These are phyloP conservation scores for Neurospora sp. DNA, from an alignment of 495 filamentous ascomycete genomes.

Conservation along the genomic window DNA sequence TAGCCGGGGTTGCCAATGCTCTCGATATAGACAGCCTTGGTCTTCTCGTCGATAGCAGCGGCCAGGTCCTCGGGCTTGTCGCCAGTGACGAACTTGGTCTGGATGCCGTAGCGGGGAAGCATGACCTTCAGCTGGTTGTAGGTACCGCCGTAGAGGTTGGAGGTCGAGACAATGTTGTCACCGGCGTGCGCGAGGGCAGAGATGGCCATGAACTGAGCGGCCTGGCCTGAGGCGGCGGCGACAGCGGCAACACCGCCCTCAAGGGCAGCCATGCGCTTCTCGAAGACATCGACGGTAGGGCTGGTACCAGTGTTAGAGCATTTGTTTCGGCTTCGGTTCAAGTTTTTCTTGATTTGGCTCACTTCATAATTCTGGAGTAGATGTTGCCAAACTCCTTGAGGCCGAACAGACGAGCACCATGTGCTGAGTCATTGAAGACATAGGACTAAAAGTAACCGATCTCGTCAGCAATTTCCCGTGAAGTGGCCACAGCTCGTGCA, in stretches of 20 bases:
- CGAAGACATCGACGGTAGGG: slow-evolving; percentile 96
- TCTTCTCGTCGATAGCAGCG: slow-evolving; percentile 84
- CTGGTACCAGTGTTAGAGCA: slow-evolving; percentile 19
- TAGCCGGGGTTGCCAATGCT: slow-evolving; percentile 93
- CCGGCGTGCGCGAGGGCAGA: slow-evolving; percentile 71
- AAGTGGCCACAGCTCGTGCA: not conserved
- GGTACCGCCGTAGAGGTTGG: slow-evolving; percentile 91
- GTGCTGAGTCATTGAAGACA: slow-evolving; percentile 92
- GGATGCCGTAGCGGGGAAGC: slow-evolving; percentile 76
- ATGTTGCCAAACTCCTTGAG: slow-evolving; percentile 99
- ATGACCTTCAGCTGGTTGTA: slow-evolving; percentile 98
- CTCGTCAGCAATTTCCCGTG: not conserved
- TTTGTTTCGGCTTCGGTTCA: not conserved
- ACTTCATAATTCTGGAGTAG: slow-evolving; percentile 96
- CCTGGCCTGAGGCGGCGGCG: slow-evolving; percentile 82
- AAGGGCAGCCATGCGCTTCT: slow-evolving; percentile 92
- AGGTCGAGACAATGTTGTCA: slow-evolving; percentile 92
- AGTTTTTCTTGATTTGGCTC: slow-evolving; percentile 9
- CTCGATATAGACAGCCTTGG: slow-evolving; percentile 94
- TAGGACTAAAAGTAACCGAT: slow-evolving; percentile 50
- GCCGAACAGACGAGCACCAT: slow-evolving; percentile 90
- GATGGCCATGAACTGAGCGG: slow-evolving; percentile 91
- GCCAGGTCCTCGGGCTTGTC: slow-evolving; percentile 78
- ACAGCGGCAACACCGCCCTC: slow-evolving; percentile 91
- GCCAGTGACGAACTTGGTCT: slow-evolving; percentile 80